Percentiles rank a stretch among this genome's conserved stretches.
phyloP scores from a whole-genome alignment of 1,284 basidiomycete species.

The Fomes fomentarius region DNA sequence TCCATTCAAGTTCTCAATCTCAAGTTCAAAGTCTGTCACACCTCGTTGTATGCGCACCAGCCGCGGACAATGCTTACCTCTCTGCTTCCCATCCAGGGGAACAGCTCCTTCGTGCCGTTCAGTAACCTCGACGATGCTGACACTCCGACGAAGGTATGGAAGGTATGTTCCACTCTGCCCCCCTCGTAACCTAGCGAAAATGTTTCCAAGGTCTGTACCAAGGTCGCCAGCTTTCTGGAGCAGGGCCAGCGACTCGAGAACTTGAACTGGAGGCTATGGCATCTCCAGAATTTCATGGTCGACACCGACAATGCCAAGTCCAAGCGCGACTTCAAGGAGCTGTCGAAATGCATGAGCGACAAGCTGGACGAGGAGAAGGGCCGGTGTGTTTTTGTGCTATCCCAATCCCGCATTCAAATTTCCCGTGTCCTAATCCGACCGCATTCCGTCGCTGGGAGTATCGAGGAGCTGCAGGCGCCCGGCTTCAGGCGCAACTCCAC shows the following conservation, averaged over 20 bases:
- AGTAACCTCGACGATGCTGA: slow-evolving; percentile 82
- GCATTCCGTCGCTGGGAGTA: slow-evolving; percentile 51
- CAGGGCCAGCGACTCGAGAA: slow-evolving; percentile 87
- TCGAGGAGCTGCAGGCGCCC: slow-evolving; percentile 79
- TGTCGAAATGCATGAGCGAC: slow-evolving; percentile 83
- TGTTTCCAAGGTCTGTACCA: slow-evolving; percentile 70
- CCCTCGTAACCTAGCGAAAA: slow-evolving; percentile 13
- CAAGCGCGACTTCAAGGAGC: slow-evolving; percentile 84
- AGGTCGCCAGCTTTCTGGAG: slow-evolving; percentile 84
- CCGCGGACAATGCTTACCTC: slow-evolving; percentile 24
- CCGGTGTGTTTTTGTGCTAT: slow-evolving; percentile 52
- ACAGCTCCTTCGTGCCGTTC: slow-evolving; percentile 89
- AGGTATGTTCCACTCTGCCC: slow-evolving; percentile 45
- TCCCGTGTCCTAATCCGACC: neutral
- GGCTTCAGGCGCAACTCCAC: slow-evolving; percentile 75
- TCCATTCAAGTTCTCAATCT: slow-evolving; percentile 84
- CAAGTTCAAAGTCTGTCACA: slow-evolving; percentile 81
- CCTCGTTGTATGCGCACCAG: slow-evolving; percentile 13
- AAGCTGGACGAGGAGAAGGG: slow-evolving; percentile 88
- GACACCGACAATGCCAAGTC: slow-evolving; percentile 84
- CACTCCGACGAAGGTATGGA: slow-evolving; percentile 85
- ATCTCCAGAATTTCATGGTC: slow-evolving; percentile 85
- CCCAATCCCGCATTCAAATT: too few relatives aligned
- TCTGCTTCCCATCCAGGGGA: slow-evolving; percentile 57
- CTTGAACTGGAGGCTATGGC: slow-evolving; percentile 86